These are phyloP conservation scores for Blastocystis sp. DNA, from an alignment of 352 stramenopile genomes.

Conservation along the genomic window DNA sequence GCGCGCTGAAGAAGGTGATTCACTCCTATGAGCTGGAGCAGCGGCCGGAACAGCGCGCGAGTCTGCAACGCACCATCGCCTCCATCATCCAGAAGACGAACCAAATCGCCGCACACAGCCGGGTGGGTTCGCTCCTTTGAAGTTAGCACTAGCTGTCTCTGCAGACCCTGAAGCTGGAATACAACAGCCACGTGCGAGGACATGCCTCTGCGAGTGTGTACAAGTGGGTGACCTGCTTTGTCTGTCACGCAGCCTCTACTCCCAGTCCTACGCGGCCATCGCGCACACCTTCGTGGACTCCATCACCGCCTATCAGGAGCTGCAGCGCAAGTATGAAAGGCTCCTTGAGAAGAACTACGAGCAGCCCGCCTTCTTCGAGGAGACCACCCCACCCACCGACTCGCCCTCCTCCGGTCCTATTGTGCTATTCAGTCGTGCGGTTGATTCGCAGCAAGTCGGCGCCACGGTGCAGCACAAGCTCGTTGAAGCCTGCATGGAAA, in stretches of 20 bases:
- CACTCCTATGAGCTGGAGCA: constrained; percentile 23
- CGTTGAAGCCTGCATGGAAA: constrained; percentile 53
- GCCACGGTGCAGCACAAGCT: constrained; percentile 47
- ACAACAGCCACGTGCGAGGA: constrained; percentile 37
- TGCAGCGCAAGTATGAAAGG: constrained; percentile 29
- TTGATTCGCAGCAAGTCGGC: not conserved
- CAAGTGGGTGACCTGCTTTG: not conserved
- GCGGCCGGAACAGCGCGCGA: constrained; percentile 3
- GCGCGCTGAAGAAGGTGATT: constrained; percentile 15
- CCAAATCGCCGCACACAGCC: constrained; percentile 26
- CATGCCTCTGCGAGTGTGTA: constrained; percentile 28
- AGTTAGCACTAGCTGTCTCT: constrained; percentile 12
- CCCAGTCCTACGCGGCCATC: constrained; percentile 53
- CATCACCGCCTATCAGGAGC: constrained; percentile 38
- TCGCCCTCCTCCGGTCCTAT: constrained; percentile 5
- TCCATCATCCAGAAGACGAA: constrained; percentile 29
- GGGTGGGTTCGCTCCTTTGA: not conserved
- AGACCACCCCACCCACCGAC: not conserved
- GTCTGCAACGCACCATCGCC: constrained; percentile 17
- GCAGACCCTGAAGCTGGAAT: constrained; percentile 56
- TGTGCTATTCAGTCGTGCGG: not conserved
- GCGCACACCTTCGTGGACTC: constrained; percentile 39
- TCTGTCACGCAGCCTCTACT: constrained; percentile 33
- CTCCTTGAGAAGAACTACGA: constrained; percentile 26
- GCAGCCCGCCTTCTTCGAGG: not conserved